Conservation (phyloP, 2,329 filamentous ascomycete genomes). For the Gremmenia infestans region DNA sequence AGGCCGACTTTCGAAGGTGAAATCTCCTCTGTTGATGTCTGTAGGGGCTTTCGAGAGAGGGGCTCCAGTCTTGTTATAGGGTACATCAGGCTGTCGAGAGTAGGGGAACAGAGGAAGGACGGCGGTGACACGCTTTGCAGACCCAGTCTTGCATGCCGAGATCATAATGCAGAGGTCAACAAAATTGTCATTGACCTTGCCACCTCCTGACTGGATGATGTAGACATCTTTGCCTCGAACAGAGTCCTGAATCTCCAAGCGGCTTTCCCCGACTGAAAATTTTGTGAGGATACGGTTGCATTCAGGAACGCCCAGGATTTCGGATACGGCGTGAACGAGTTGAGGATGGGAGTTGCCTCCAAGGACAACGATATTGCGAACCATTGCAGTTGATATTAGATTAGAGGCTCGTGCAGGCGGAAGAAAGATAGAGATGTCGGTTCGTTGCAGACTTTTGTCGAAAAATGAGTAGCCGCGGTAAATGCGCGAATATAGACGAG, state of each 20-base stretch:
- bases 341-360: conserved; percentile 89
- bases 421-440: conserved; percentile 1
- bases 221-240: conserved; percentile 98
- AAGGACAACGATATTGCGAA: conserved; percentile 90
- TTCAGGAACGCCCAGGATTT: conserved; percentile 78
- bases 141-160: conserved; percentile 94
- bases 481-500: neutral
- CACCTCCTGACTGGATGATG: conserved; percentile 91
- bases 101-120: conserved; percentile 96
- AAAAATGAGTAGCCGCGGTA: conserved; percentile 18
- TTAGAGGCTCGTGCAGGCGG: too few relatives aligned
- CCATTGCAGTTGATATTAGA: conserved; percentile 50
- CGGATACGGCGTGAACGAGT: conserved; percentile 82
- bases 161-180: conserved; percentile 98
- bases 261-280: conserved; percentile 92
- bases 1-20: conserved; percentile 90
- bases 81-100: conserved; percentile 90
- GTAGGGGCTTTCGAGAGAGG: conserved; percentile 68
- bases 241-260: conserved; percentile 93
- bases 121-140: conserved; percentile 86
- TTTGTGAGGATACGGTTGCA: conserved; percentile 82
- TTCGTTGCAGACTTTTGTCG: conserved; percentile 22
- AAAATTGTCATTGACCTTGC: conserved; percentile 91
- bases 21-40: conserved; percentile 50
- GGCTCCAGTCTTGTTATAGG: conserved; percentile 92